Evolutionary conservation across 2,329 filamentous ascomycete species (phyloP), one percentile per base, ranked within the genome.

Genomic region (Xylariaceae sp.): DNA sequence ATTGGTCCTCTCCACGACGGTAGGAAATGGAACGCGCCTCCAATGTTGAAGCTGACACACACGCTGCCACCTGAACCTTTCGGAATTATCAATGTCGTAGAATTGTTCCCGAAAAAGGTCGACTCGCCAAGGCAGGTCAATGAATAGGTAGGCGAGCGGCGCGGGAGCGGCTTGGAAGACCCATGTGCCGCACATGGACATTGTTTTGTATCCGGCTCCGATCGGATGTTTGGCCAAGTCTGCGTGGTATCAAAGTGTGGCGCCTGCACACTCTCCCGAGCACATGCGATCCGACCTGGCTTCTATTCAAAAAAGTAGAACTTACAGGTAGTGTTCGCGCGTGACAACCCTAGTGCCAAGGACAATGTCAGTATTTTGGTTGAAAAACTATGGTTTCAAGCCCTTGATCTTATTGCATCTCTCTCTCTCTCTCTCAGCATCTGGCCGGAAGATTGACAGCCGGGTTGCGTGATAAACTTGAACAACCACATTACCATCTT

Each of bases 221-320:
- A 60, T 63, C 59, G 59, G 51, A 55, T 60, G 44, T 50, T 34
- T 58, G 50, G 60, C 58, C 54, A 58, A 50, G 54, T 58, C 52
- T 57, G 54, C 58, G 59, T 58, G 58, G 62, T 62, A 58, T 58
- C 59, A 58, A 55, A 57, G 50, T 59, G 63, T 66, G 64, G 64
- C 64, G 64, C 49, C 62, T 66, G 64, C 64, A 66, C 59, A 60
- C 59, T 56, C 51, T 63, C 61, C 64, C 62, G 62, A 59, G 49
- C 53, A 59, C 50, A 61, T 58, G 45, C 44, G 45, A 61, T 59
- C 55, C 60, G 58, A 58, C 59, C 59, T 57, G 56, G 42, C 58
- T 49, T 57, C 60, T 63, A 59, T 66, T n/a, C 64, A 62, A 63
- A 66, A 65, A 59, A 50, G 57, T 56, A 60, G 54, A 55, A 57